Base-by-base conservation (phyloP, 2,329 filamentous ascomycete species). In the Cordyceps javanica region DNA sequence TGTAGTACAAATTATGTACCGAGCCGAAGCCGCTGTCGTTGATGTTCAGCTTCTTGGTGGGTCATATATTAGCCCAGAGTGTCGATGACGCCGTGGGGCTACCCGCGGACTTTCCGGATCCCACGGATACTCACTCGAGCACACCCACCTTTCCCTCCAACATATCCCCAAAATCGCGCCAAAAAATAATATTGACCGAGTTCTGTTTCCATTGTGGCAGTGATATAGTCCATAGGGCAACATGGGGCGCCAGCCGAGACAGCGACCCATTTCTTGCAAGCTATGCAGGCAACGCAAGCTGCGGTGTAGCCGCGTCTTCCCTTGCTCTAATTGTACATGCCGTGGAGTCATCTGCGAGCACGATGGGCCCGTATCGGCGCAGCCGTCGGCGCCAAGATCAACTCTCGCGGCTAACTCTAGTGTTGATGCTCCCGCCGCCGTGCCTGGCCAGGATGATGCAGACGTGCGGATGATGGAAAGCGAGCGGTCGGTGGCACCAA, bases 291-390 rank as follows among this genome's bases (percentile, higher is more conserved):
- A 66, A 50, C 69, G 69, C 57, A 73, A 72, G 63, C 60, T 72
- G 44, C 67, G 70, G 39, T 73, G 70, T 62, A 72, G 69, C 55
- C 67, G 70, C 41, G 63, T 68, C 49, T 71, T 72, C 52, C 70
- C 70, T 3, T 73, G 70, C 60, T 65, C 66, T 50, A 72, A 72
- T 64, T 72, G 70, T 60, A 68, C 67, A 50, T 67, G 66, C 59
- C 69, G 70, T 61, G 70, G 69, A 60, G 62, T 72, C 25, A 60
- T 62, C 21, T 72, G 70, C 61, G 45, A 55, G 11, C 60, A 60
- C 19, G 56, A 55, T n/a, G 57, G 57, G 14, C 49, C 46, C 25
- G 34, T 14, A 32, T 45, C 52, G 39, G 44, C 48, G 13, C 49
- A 25, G 14, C 21, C 49, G 45, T 34, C 44, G 10, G 26, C 52